Percentiles rank a stretch among this genome's conserved stretches.
Evolutionary conservation across 805 yeast genomes (phyloP).

Genomic region (Wickerhamiella galacta): DNA sequence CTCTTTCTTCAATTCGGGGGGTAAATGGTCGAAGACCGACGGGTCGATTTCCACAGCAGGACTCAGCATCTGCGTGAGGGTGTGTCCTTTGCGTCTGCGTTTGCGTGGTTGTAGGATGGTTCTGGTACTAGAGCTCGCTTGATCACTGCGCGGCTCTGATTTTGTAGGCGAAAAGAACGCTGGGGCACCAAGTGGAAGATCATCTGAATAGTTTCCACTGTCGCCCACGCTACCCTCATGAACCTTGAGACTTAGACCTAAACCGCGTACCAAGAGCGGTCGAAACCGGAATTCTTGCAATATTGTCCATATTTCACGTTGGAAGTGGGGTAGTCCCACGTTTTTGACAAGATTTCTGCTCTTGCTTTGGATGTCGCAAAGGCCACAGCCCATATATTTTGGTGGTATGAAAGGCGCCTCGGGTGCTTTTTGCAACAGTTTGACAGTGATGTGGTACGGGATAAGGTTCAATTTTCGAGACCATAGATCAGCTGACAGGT

Average conservation of each 20-base stretch:
- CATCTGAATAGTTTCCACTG: too few relatives aligned
- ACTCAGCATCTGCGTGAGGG: conserved; percentile 11
- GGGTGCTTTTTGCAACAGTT: conserved; percentile 44
- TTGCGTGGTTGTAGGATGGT: conserved; percentile 8
- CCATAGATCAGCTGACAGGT: conserved; percentile 43
- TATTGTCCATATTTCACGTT: neutral
- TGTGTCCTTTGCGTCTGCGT: conserved; percentile 9
- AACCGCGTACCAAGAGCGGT: conserved; percentile 23
- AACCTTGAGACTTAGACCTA: conserved; percentile 40
- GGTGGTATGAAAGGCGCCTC: conserved; percentile 61
- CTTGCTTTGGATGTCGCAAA: conserved; percentile 47
- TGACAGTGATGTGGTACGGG: conserved; percentile 40
- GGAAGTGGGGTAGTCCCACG: conserved; percentile 54
- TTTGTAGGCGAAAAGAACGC: conserved; percentile 1
- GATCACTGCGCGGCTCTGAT: neutral
- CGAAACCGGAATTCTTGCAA: neutral
- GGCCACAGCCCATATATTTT: conserved; percentile 74
- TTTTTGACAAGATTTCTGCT: conserved; percentile 42
- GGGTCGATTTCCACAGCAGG: conserved; percentile 33
- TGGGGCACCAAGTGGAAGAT: too few relatives aligned
- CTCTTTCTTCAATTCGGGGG: conserved; percentile 48
- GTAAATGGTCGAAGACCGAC: conserved; percentile 48
- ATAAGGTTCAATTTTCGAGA: conserved; percentile 27
- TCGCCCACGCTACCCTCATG: too few relatives aligned
- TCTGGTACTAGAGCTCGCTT: conserved; percentile 6